Evolutionary conservation across 768 basidiomycete genomes (phyloP).

Genomic region (Russula sp.): DNA sequence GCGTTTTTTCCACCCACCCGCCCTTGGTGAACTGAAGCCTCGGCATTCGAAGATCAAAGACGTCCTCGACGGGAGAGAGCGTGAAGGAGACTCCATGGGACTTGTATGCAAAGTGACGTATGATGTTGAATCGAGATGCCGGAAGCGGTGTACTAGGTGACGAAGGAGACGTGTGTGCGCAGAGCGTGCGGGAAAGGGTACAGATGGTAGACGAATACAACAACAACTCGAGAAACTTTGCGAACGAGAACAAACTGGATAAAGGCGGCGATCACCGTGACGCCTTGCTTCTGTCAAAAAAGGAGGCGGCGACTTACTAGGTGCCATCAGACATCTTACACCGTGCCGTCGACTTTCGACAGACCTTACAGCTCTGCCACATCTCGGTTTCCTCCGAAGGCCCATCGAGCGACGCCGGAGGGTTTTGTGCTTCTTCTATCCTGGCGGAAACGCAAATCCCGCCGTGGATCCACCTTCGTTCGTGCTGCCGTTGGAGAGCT

Average conservation of each 20-base stretch:
- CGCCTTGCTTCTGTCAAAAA: conserved; percentile 38
- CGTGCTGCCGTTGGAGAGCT: conserved; percentile 12
- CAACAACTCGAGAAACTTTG: conserved; percentile 33
- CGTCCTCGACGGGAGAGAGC: conserved; percentile 42
- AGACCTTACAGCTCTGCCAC: conserved; percentile 49
- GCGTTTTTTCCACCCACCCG: conserved; percentile 22
- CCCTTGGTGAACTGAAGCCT: conserved; percentile 47
- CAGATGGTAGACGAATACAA: conserved; percentile 31
- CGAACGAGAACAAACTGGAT: conserved; percentile 40
- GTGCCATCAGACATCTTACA: conserved; percentile 43
- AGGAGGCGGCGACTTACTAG: conserved; percentile 37
- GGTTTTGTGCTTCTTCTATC: background rate
- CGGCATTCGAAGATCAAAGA: conserved; percentile 59
- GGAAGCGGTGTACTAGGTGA: conserved; percentile 28
- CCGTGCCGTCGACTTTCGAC: conserved; percentile 34
- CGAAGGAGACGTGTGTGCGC: conserved; percentile 18
- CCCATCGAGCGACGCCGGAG: background rate
- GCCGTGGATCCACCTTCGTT: conserved; percentile 21
- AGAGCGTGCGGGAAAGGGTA: conserved; percentile 24
- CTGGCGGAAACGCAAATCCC: conserved; percentile 11
- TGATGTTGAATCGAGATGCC: conserved; percentile 33
- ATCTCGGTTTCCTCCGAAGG: conserved; percentile 33
- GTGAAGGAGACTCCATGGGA: conserved; percentile 39
- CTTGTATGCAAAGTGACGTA: conserved; percentile 38
- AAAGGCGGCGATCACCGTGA: conserved; percentile 28